Conservation (phyloP, 2,329 filamentous ascomycete species). For the Cladosporium phlei region DNA sequence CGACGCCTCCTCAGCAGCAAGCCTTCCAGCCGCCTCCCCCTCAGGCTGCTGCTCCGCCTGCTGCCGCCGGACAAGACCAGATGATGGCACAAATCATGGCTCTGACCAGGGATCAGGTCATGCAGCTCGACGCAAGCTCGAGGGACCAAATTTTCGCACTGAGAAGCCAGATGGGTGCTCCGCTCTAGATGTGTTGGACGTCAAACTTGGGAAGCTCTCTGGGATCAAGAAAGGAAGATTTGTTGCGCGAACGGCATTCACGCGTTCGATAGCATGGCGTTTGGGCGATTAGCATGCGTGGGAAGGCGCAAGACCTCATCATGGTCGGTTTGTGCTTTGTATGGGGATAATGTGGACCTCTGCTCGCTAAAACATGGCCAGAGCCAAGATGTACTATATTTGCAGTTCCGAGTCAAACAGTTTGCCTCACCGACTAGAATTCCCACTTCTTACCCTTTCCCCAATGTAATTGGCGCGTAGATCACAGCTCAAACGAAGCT, state of each 20-base stretch:
- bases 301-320: not conserved
- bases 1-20: constrained; percentile 42
- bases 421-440: no score
- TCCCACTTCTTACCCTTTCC: no score
- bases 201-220: not conserved
- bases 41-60: constrained; percentile 36
- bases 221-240: not conserved
- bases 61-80: constrained; percentile 58
- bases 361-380: no score
- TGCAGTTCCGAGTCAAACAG: no score
- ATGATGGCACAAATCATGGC: constrained; percentile 77
- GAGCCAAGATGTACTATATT: no score
- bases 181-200: not conserved
- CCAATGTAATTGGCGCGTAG: no score
- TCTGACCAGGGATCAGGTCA: constrained; percentile 74
- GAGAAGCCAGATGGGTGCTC: constrained; percentile 54
- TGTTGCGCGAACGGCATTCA: not conserved
- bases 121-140: constrained; percentile 60
- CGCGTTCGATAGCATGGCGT: constrained; percentile 9
- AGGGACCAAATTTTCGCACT: constrained; percentile 75
- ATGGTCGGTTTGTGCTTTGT: no score
- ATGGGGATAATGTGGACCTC: no score
- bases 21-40: constrained; percentile 39
- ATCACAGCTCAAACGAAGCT: no score
- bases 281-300: constrained; percentile 1